These are phyloP conservation scores for Solanum chiquidenum DNA, from an alignment of 257 asterid species.

Conservation along the genomic window DNA sequence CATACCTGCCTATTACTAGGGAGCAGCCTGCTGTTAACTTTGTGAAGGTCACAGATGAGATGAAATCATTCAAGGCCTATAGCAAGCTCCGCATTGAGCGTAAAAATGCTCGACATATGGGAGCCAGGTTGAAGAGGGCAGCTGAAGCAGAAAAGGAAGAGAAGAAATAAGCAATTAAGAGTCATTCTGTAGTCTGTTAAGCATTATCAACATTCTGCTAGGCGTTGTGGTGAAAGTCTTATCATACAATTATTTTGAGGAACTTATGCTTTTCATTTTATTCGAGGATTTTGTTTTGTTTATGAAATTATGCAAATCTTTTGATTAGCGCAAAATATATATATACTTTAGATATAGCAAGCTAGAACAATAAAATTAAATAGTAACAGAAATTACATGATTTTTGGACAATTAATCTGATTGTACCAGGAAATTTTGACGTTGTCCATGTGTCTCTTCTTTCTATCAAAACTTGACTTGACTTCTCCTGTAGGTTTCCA, in stretches of 20 bases:
- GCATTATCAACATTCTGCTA: not conserved
- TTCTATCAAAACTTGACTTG: not conserved
- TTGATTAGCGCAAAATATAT: not conserved
- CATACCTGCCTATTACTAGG: not conserved
- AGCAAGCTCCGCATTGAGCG: not conserved
- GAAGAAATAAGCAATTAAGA: not conserved
- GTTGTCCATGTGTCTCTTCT: not conserved
- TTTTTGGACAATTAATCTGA: too few species aligned
- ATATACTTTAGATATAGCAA: too few species aligned
- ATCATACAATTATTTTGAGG: not conserved
- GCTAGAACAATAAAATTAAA: too few species aligned
- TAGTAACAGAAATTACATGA: too few species aligned
- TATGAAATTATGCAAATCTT: not conserved
- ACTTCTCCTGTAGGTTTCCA: not conserved
- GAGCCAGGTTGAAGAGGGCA: not conserved
- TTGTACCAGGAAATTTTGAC: not conserved
- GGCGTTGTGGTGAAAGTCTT: not conserved
- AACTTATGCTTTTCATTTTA: not conserved
- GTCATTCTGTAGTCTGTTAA: not conserved
- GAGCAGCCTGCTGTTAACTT: conserved; percentile 4
- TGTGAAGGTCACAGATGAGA: not conserved
- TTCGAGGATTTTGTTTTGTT: not conserved
- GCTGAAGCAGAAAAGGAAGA: not conserved
- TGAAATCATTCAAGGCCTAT: not conserved
- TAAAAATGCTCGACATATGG: not conserved